phyloP scores from a whole-genome alignment of 2,329 filamentous ascomycete species.

The Fusarium caatingaense region DNA sequence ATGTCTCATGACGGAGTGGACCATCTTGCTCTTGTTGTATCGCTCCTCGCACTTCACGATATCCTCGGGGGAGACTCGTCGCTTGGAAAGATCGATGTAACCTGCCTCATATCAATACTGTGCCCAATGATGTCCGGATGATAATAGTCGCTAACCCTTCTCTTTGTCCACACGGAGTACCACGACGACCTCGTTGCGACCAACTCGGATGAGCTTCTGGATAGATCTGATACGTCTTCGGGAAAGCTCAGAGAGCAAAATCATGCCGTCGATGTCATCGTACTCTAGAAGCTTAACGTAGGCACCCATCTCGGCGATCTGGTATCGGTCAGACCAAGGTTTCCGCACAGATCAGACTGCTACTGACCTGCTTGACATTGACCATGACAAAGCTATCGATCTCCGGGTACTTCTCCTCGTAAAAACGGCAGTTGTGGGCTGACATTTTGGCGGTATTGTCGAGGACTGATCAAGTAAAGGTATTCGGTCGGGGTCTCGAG shows the following conservation, averaged over 20 bases:
- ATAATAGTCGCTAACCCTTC: slow-evolving; percentile 72
- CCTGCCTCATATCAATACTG: slow-evolving; percentile 54
- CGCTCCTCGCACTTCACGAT: slow-evolving; percentile 98
- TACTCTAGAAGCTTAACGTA: slow-evolving; percentile 99
- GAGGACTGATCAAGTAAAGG: slow-evolving; percentile 33
- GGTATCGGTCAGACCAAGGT: slow-evolving; percentile 37
- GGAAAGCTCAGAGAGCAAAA: slow-evolving; percentile 95
- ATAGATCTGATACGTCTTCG: slow-evolving; percentile 98
- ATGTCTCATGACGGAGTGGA: slow-evolving; percentile 98
- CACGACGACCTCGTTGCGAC: slow-evolving; percentile 97
- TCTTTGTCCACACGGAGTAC: slow-evolving; percentile 99
- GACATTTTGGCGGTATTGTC: slow-evolving; percentile 77
- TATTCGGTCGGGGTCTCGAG: slow-evolving; percentile 41
- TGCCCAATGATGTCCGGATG: slow-evolving; percentile 32
- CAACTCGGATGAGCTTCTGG: slow-evolving; percentile 98
- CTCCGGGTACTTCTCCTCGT: slow-evolving; percentile 94
- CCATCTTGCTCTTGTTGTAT: slow-evolving; percentile 99
- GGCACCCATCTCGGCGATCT: slow-evolving; percentile 99
- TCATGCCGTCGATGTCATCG: slow-evolving; percentile 99
- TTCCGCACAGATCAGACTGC: slow-evolving; percentile 20
- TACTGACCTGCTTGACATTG: slow-evolving; percentile 92
- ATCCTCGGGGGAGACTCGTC: slow-evolving; percentile 96
- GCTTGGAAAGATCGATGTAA: slow-evolving; percentile 99
- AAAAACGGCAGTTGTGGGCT: slow-evolving; percentile 96
- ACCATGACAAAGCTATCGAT: slow-evolving; percentile 99